Base-by-base conservation (phyloP, 2,329 filamentous ascomycete species). In the Cyclaneusma minus region DNA sequence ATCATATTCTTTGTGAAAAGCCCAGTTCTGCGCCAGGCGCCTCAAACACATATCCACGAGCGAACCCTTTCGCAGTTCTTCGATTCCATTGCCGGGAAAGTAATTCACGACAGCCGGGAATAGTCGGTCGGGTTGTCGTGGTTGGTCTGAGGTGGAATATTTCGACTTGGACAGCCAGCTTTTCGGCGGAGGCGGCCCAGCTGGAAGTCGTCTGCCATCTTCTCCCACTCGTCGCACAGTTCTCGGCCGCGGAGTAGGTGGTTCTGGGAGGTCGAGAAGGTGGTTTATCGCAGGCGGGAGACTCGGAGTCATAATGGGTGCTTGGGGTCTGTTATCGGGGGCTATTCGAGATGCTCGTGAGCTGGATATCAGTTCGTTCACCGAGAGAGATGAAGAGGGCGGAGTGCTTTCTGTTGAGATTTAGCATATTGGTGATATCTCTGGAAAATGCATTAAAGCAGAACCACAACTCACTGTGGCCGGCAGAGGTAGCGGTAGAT, bases 291-390 rank as follows among this genome's bases (percentile, higher is more conserved):
- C 51, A 4, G 69, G 68, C 28, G 68, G 69, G 3, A 75, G 56
- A 32, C 62, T 70, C n/a, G 64, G 66, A 16, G 38, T 28, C 13
- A 34, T 35, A 34, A 25, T 19, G 30, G 24, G 30, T 31, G 29
- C 29, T 33, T 29, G 38, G 36, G 33, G 28, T 27, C n/a, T n/a
- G 21, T 29, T 30, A 33, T 35, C 36, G 29, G 35, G 34, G 24
- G 48, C 42, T 25, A 55, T 29, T 24, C 52, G 54, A 28, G 52
- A 51, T 40, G 58, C 62, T 41, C 69, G 66, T 37, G 71, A 44
- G 34, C 58, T 61, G 33, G 64, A 58, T 40, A 75, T 60, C 33
- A 71, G 52, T 35, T 73, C 62, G 44, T 75, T 75, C 43, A 75
- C 69, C 35, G 49, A 49, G 49, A 48, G 29, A 35, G 45, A 30